Percentiles rank a stretch among this genome's conserved stretches.
These are phyloP conservation scores for Kazachstania martiniae DNA, from an alignment of 805 yeast species.

Conservation along the genomic window DNA sequence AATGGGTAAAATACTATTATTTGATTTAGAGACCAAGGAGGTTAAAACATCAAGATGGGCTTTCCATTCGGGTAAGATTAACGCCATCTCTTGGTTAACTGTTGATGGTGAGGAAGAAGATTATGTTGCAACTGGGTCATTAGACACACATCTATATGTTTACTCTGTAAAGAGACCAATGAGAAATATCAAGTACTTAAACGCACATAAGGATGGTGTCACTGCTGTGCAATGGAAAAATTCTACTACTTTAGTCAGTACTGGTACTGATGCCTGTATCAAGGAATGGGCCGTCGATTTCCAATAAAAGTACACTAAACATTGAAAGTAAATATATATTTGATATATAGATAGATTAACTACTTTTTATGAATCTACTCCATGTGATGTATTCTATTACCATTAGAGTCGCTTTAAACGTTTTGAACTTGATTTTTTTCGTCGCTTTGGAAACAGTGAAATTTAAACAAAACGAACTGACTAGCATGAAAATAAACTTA, in stretches of 20 bases:
- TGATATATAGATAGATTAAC: neutral
- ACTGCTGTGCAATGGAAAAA: slow-evolving; percentile 62
- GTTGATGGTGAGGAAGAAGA: slow-evolving; percentile 50
- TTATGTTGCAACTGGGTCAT: slow-evolving; percentile 65
- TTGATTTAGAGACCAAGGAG: slow-evolving; percentile 40
- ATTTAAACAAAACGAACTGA: too few species aligned
- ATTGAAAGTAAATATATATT: too few species aligned
- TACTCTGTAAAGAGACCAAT: slow-evolving; percentile 74
- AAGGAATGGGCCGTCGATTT: slow-evolving; percentile 51
- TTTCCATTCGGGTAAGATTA: slow-evolving; percentile 79
- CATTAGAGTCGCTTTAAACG: too few species aligned
- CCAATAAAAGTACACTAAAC: slow-evolving; percentile 4
- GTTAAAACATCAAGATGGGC: slow-evolving; percentile 87
- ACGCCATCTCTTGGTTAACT: slow-evolving; percentile 62
- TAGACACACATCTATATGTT: slow-evolving; percentile 71
- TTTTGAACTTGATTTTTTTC: too few species aligned
- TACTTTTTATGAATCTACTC: slow-evolving; percentile 1
- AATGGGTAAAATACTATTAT: slow-evolving; percentile 77
- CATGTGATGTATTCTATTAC: too few species aligned
- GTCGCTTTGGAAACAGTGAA: too few species aligned
- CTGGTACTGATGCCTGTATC: slow-evolving; percentile 74
- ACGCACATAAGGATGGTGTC: slow-evolving; percentile 87
- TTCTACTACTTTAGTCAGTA: slow-evolving; percentile 41
- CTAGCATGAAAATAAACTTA: too few species aligned
- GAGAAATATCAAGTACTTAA: slow-evolving; percentile 59